A percentile compares a stretch with the other conserved stretches of the same genome.
These are phyloP conservation scores for Sanguinoderma infundibulare DNA, from an alignment of 1,284 basidiomycete genomes.

Conservation along the genomic window DNA sequence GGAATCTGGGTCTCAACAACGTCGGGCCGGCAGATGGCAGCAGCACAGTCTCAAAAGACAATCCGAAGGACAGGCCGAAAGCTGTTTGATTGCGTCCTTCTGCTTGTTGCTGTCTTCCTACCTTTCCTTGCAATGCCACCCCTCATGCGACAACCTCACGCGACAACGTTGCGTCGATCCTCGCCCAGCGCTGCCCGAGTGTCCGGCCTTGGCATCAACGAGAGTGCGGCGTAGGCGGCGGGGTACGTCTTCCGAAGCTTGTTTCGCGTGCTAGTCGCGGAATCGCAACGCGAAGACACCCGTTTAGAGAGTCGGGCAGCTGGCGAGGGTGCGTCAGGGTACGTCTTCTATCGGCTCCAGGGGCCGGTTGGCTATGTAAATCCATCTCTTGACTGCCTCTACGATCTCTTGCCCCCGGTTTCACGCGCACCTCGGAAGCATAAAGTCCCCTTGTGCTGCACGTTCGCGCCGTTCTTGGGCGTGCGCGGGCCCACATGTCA, in stretches of 20 bases:
- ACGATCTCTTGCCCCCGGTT: not conserved
- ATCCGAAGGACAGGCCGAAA: constrained; percentile 21
- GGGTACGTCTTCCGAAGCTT: not conserved
- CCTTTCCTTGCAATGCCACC: not conserved
- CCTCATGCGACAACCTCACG: not conserved
- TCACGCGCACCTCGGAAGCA: not conserved
- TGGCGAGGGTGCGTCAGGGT: no score
- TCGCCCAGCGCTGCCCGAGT: not conserved
- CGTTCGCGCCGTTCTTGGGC: not conserved
- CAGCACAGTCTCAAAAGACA: constrained; percentile 18
- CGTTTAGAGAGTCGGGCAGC: no score
- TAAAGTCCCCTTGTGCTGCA: not conserved
- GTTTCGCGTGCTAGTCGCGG: not conserved
- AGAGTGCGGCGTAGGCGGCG: no score
- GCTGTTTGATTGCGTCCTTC: not conserved
- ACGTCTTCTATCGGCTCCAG: not conserved
- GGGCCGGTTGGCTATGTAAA: not conserved
- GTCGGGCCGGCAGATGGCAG: constrained; percentile 30
- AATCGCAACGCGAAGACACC: no score
- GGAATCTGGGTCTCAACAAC: constrained; percentile 79
- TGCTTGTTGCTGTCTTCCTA: not conserved
- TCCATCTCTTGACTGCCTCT: not conserved
- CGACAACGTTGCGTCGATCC: not conserved
- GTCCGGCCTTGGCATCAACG: no score
- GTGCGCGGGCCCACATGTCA: not conserved